These are phyloP conservation scores for Anthracocystis walkeri DNA, from an alignment of 1,284 basidiomycete species.

Conservation along the genomic window DNA sequence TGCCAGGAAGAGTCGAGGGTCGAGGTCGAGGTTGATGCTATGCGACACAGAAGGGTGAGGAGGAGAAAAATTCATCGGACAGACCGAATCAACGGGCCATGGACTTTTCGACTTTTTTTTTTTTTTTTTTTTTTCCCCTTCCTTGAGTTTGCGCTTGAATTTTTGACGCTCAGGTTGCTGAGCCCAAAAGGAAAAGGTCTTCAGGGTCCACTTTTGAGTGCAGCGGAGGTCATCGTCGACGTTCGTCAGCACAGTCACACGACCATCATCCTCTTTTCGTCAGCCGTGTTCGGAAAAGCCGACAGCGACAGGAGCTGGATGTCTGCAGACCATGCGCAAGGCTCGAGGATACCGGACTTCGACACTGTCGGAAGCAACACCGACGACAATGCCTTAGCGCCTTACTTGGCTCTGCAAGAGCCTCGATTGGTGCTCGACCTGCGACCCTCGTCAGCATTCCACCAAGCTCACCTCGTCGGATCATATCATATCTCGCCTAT, in stretches of 20 bases:
- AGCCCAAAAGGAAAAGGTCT: background rate
- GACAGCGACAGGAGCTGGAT: conserved; percentile 1
- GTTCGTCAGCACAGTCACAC: conserved; percentile 4
- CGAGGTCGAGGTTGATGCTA: conserved; percentile 2
- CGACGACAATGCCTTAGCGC: conserved; percentile 3
- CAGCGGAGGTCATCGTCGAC: background rate
- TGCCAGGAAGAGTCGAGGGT: background rate
- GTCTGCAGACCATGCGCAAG: conserved; percentile 6
- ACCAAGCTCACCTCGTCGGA: conserved; percentile 29
- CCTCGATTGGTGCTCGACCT: conserved; percentile 43
- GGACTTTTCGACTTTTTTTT: background rate
- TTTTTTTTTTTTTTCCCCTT: background rate
- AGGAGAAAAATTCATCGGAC: background rate
- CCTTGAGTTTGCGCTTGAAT: background rate
- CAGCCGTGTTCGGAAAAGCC: background rate
- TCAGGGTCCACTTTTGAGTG: conserved; percentile 1
- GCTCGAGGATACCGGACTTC: background rate
- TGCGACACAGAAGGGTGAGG: background rate
- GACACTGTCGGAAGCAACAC: background rate
- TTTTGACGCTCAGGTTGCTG: background rate
- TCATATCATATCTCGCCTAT: conserved; percentile 37
- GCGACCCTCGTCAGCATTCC: conserved; percentile 25
- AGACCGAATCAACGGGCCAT: background rate
- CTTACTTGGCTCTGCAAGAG: conserved; percentile 21
- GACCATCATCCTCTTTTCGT: background rate